These are phyloP conservation scores for Geotrichum restrictum DNA, from an alignment of 1,139 yeast species.

Conservation along the genomic window DNA sequence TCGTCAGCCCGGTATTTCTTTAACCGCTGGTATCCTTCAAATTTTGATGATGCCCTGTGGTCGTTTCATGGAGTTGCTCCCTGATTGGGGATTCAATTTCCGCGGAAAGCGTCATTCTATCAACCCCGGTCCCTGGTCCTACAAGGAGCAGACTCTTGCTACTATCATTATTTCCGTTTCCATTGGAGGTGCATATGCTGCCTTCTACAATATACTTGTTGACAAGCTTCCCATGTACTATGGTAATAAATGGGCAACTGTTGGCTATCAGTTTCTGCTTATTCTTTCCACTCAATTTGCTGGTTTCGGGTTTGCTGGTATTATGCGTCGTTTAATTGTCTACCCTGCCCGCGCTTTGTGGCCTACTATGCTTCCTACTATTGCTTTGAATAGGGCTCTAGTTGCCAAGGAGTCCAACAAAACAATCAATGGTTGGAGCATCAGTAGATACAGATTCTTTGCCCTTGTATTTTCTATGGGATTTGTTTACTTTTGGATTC, in stretches of 20 bases:
- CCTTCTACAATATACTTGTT: slow-evolving; percentile 40
- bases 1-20: slow-evolving; percentile 49
- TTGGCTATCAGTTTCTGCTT: slow-evolving; percentile 46
- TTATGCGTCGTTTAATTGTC: slow-evolving; percentile 49
- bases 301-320: slow-evolving; percentile 55
- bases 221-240: slow-evolving; percentile 41
- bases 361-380: slow-evolving; percentile 48
- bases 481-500: slow-evolving; percentile 56
- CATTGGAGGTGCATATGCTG: slow-evolving; percentile 36
- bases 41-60: slow-evolving; percentile 56
- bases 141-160: slow-evolving; percentile 64
- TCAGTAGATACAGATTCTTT: slow-evolving; percentile 47
- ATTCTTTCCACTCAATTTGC: slow-evolving; percentile 47
- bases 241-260: slow-evolving; percentile 40
- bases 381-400: slow-evolving; percentile 22
- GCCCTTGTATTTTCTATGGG: slow-evolving; percentile 40
- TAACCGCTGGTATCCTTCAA: slow-evolving; percentile 50
- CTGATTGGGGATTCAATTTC: slow-evolving; percentile 46
- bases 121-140: slow-evolving; percentile 62
- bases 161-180: slow-evolving; percentile 36
- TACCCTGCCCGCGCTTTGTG: slow-evolving; percentile 51
- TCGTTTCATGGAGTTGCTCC: slow-evolving; percentile 39
- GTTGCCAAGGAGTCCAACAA: slow-evolving; percentile 21
- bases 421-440: slow-evolving; percentile 46
- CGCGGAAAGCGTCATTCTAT: slow-evolving; percentile 42